phyloP scores from a whole-genome alignment of 176 grass and related monocot species.

The Oryza nivara region DNA sequence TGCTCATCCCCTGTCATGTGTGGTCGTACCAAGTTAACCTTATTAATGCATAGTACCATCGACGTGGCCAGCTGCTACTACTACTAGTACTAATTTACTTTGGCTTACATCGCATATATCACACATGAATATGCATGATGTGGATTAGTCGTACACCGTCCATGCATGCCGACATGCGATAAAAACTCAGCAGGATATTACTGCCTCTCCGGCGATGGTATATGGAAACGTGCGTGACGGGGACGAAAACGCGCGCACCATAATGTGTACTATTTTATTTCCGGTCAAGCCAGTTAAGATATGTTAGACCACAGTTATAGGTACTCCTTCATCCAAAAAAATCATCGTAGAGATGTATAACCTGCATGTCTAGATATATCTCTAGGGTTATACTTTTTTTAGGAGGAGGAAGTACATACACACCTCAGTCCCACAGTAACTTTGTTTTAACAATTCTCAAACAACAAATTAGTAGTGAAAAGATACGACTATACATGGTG shows the following conservation, averaged over 20 bases:
- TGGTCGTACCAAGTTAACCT: slow-evolving; percentile 35
- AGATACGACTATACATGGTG: too few species aligned
- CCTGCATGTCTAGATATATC: too few species aligned
- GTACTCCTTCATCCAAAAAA: too few species aligned
- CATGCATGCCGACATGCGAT: slow-evolving; percentile 44
- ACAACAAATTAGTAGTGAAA: too few species aligned
- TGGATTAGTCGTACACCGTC: neutral
- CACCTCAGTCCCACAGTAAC: too few species aligned
- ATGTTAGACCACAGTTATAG: too few species aligned
- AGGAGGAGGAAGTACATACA: too few species aligned
- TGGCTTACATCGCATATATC: slow-evolving; percentile 21
- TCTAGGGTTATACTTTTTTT: too few species aligned
- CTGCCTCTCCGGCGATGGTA: neutral
- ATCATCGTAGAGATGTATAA: too few species aligned
- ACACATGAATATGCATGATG: neutral
- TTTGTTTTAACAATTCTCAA: too few species aligned
- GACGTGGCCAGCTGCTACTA: neutral
- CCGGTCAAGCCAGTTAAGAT: too few species aligned
- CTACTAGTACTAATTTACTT: slow-evolving; percentile 9
- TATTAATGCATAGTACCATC: slow-evolving; percentile 3
- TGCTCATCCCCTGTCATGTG: neutral
- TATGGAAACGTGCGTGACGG: neutral
- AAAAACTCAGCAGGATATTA: neutral
- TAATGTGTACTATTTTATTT: neutral
- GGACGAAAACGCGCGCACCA: neutral